These are phyloP conservation scores for Castanopsis chinensis DNA, from an alignment of 306 rosid genomes.

Conservation along the genomic window DNA sequence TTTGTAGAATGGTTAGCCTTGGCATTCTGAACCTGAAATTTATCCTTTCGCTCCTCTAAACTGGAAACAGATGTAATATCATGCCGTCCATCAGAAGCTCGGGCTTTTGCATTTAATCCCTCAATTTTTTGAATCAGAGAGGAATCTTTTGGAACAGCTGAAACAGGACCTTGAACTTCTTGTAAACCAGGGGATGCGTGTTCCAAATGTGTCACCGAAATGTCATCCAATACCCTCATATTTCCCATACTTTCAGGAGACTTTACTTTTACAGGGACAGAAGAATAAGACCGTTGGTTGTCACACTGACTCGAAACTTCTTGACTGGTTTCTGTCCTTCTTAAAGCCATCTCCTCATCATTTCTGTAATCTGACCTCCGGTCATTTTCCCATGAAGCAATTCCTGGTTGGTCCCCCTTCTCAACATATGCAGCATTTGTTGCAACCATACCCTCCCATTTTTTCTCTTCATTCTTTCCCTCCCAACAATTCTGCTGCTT, in stretches of 20 bases:
- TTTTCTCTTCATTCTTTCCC: conserved; percentile 56
- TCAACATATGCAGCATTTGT: conserved; percentile 29
- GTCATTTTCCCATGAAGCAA: conserved; percentile 51
- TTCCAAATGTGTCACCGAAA: conserved; percentile 44
- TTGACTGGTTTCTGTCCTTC: conserved; percentile 38
- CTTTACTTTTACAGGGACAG: conserved; percentile 39
- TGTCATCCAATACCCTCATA: conserved; percentile 38
- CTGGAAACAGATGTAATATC: conserved; percentile 50
- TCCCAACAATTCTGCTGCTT: conserved; percentile 69
- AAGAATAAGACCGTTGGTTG: conserved; percentile 37
- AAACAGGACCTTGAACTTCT: conserved; percentile 35
- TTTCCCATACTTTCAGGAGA: conserved; percentile 40
- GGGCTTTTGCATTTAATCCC: conserved; percentile 91
- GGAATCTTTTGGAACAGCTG: conserved; percentile 60
- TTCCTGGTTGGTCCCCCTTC: conserved; percentile 44
- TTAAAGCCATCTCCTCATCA: conserved; percentile 43
- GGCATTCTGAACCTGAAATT: conserved; percentile 38
- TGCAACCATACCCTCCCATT: conserved; percentile 44
- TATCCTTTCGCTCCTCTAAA: conserved; percentile 50
- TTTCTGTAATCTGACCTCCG: conserved; percentile 51
- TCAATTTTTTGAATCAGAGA: conserved; percentile 80
- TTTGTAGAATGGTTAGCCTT: conserved; percentile 34
- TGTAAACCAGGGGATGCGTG: conserved; percentile 36
- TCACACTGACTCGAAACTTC: conserved; percentile 47
- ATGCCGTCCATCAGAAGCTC: conserved; percentile 46